Evolutionary conservation across 495 filamentous ascomycete genomes (phyloP), one percentile per base, ranked within the genome.

Genomic region (Lichenothelia convexa): DNA sequence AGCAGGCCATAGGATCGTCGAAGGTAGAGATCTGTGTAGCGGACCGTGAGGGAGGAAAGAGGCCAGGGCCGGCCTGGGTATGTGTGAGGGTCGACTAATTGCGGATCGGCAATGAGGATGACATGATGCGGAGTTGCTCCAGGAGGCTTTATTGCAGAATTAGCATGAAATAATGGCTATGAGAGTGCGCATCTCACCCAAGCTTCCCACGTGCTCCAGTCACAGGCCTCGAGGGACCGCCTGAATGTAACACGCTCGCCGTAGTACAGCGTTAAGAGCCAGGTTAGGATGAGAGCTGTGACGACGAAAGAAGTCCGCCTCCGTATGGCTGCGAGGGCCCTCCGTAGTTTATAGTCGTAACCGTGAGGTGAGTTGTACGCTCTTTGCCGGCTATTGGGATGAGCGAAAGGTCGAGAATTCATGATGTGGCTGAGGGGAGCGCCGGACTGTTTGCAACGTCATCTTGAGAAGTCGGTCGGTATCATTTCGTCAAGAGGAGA

Each of bases 11-110:
- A 95, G 4, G 76, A 74, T 8, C 84, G 76, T 13, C 75, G 71
- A 39, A 95, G 61, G 48, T 93, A 99, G 40, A 80, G 75, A 49
- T 99, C 91, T 4, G 83, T 92, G 48, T 91, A 77, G 36, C 65
- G 58, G 22, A 86, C 65, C 0, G 87, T 94, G 32, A 89, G 52
- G 1, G 75, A 67, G 16, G 73, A 80, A 4, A 95, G 55, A 13
- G 82, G 78, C 81, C 86, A 89, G 26, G 89, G 89, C 27, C 91
- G 78, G 32, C 78, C 89, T 13, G 89, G 80, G 53, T 99, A 95
- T 11, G 84, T 89, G 52, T 99, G 89, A 20, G 87, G 82, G 57
- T 99, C 91, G 47, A 93, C 83, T 22, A 99, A 66, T 53, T 99
- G 91, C n/a, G 91, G 91, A 51, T 99, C 91, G 26, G 91, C 86